Evolutionary conservation across 1,139 yeast species (phyloP), one percentile per base, ranked within the genome.

Genomic region (Hansenula lynferdii): DNA sequence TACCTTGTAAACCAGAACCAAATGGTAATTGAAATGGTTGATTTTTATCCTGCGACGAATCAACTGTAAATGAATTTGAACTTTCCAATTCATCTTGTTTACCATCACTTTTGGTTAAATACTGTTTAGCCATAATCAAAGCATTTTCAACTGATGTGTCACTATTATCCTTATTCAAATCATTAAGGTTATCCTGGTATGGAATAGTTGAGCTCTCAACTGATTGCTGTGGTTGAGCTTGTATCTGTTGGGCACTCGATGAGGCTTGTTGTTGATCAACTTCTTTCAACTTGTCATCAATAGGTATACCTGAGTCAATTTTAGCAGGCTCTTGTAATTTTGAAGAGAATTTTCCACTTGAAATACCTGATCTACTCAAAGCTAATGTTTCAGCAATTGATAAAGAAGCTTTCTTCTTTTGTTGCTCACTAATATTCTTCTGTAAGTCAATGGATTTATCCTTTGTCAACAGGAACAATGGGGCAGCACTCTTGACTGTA

Each of bases 351-450:
- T 49, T 52, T 5, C 55, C 59, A 52, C 48, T 62, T 24, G 60
- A 51, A 50, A 67, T 61, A 2, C 57, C 60, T 56, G 76, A 65
- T 31, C 85, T 61, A 39, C 80, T 77, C 36, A 71, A 53, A 1
- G 84, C 84, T 44, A 81, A 61, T 1, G 85, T 75, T 48, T 80
- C 83, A 0, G 86, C 85, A 32, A 81, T 80, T 0, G 86, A 72
- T 37, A 76, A 46, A 1, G n/a, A n/a, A n/a, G 48, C 23, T 39
- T 50, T 51, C 45, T 48, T 50, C 42, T 48, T 50, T 35, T 49
- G 47, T 28, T 43, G 34, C 10, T 31, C 22, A 6, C 15, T 14
- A 8, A 8, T 14, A n/a, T 21, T 23, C 5, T 47, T 46, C 7
- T 54, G 53, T 34, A 51, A 31, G 31, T 51, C 56, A 24, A 45